Evolutionary conservation across 108 stramenopile species (phyloP).

Genomic region (Nannochloropsis gaditana): DNA sequence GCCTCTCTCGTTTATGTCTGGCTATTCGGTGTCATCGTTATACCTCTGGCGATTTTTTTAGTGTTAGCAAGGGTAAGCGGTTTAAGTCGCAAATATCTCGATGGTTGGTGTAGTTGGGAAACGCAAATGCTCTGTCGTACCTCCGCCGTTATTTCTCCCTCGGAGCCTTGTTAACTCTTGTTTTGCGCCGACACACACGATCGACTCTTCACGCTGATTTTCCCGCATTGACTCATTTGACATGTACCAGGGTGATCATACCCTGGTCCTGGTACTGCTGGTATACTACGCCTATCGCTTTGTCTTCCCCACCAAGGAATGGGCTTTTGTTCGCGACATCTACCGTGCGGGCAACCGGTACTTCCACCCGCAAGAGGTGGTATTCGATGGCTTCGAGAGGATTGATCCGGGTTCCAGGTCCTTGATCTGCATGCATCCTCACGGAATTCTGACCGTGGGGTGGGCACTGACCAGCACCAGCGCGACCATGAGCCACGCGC

Average conservation of each 20-base stretch:
- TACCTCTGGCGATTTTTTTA: background rate
- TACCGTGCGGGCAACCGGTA: conserved; percentile 10
- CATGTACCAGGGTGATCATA: background rate
- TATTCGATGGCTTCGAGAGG: conserved; percentile 11
- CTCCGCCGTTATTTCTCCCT: no score
- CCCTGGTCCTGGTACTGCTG: background rate
- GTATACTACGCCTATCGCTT: conserved; percentile 6
- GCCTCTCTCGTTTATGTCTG: background rate
- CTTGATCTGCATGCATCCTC: conserved; percentile 10
- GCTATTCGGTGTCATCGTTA: conserved; percentile 9
- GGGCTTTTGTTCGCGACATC: background rate
- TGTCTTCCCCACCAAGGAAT: background rate
- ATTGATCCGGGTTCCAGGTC: background rate
- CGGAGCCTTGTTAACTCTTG: no score
- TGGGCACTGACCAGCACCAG: conserved; percentile 21
- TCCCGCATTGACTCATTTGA: no score
- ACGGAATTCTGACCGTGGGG: conserved; percentile 15
- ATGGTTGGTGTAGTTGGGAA: no score
- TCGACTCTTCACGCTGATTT: no score
- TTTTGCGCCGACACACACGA: no score
- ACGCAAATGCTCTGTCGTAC: no score
- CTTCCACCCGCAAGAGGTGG: conserved; percentile 8
- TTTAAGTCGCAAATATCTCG: no score
- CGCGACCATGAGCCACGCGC: background rate
- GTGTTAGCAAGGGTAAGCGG: background rate